These are phyloP conservation scores for Colletotrichum sp. DNA, from an alignment of 2,329 filamentous ascomycete genomes.

Conservation along the genomic window DNA sequence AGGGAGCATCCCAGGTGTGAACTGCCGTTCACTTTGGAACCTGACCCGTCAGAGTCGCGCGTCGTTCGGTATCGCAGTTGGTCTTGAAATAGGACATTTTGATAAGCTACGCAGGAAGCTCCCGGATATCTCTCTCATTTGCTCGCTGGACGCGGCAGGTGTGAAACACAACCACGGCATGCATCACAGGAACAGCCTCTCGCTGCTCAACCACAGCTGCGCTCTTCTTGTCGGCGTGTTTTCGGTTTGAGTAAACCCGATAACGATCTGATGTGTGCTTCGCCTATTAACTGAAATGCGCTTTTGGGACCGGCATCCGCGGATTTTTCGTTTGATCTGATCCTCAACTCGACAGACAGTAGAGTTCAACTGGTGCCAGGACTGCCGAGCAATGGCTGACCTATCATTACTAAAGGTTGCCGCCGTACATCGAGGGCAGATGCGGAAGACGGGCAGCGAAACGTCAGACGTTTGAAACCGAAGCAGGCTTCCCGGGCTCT, in stretches of 20 bases:
- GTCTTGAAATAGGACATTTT: neutral
- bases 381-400: neutral
- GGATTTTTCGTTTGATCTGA: slow-evolving; percentile 5
- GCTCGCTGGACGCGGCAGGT: neutral
- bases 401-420: neutral
- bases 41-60: neutral
- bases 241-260: neutral
- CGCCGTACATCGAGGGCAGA: neutral
- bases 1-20: neutral
- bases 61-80: neutral
- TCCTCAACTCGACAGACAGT: neutral
- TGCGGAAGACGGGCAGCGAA: neutral
- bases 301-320: neutral
- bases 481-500: neutral
- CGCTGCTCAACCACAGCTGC: neutral
- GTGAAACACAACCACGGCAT: neutral
- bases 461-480: slow-evolving; percentile 20
- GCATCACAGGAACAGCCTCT: neutral
- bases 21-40: neutral
- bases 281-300: neutral
- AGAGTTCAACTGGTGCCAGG: neutral
- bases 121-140: neutral
- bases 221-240: neutral
- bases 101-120: neutral
- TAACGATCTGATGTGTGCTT: neutral